Conservation (phyloP, 805 yeast species). For the Ogataea siamensis region DNA sequence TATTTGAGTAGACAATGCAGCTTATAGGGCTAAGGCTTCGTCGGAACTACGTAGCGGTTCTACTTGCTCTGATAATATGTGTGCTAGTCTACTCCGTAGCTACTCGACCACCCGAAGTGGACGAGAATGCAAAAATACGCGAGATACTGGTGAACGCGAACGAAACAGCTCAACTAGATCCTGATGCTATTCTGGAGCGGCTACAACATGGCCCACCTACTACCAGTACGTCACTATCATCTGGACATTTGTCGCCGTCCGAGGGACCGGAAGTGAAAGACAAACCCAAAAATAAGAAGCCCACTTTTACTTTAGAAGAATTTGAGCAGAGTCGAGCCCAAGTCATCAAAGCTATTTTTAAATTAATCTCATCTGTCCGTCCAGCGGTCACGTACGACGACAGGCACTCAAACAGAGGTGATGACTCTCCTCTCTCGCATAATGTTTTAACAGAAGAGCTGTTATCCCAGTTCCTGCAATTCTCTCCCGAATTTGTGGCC, state of each 20-base stretch:
- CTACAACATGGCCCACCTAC: constrained; percentile 10
- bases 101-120: background rate
- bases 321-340: constrained; percentile 17
- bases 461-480: constrained; percentile 35
- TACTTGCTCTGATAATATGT: constrained; percentile 3
- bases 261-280: background rate
- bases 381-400: constrained; percentile 17
- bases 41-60: constrained; percentile 7
- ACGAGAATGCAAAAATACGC: constrained; percentile 9
- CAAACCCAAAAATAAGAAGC: constrained; percentile 5
- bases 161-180: constrained; percentile 11
- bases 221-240: background rate
- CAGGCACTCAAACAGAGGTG: constrained; percentile 10
- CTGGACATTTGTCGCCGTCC: background rate
- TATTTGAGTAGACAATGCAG: constrained; percentile 3
- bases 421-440: constrained; percentile 16
- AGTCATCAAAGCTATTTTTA: constrained; percentile 24
- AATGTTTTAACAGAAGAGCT: constrained; percentile 15
- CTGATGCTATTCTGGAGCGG: constrained; percentile 13
- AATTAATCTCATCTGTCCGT: constrained; percentile 19
- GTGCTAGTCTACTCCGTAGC: constrained; percentile 6
- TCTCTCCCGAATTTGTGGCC: constrained; percentile 40
- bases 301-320: constrained; percentile 8
- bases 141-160: constrained; percentile 11
- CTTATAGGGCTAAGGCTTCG: constrained; percentile 7